Evolutionary conservation across 2,329 filamentous ascomycete genomes (phyloP).

Genomic region (Aspergillus bombycis): DNA sequence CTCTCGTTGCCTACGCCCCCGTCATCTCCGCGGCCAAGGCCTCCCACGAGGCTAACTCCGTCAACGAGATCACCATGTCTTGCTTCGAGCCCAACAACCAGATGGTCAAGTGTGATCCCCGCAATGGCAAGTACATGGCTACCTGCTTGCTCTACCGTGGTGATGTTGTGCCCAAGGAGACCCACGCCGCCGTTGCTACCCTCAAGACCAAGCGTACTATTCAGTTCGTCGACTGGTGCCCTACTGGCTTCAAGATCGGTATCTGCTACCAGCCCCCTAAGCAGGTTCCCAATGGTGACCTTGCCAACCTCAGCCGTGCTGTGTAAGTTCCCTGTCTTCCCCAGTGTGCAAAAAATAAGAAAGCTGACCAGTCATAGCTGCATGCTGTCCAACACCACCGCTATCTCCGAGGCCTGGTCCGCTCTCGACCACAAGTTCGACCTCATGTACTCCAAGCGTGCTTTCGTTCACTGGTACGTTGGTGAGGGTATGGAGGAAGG

Average conservation of each 20-base stretch:
- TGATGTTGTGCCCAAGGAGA: slow-evolving; percentile 96
- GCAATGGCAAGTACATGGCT: slow-evolving; percentile 99
- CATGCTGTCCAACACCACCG: slow-evolving; percentile 94
- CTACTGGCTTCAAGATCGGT: slow-evolving; percentile 99
- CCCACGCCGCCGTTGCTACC: slow-evolving; percentile 86
- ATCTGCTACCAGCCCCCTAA: slow-evolving; percentile 99
- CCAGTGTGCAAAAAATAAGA: slow-evolving; percentile 1
- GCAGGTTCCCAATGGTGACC: slow-evolving; percentile 93
- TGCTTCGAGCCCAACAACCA: slow-evolving; percentile 99
- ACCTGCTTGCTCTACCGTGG: slow-evolving; percentile 97
- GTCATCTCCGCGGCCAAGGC: slow-evolving; percentile 95
- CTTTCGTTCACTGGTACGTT: slow-evolving; percentile 99
- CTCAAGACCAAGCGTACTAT: slow-evolving; percentile 99
- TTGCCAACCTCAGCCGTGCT: slow-evolving; percentile 96
- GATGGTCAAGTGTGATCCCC: slow-evolving; percentile 99
- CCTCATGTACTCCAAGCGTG: slow-evolving; percentile 99
- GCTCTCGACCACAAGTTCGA: slow-evolving; percentile 98
- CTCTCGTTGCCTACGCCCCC: slow-evolving; percentile 92
- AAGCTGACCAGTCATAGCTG: slow-evolving; percentile 60
- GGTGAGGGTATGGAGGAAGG: slow-evolving; percentile 99
- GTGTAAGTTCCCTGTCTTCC: slow-evolving; percentile 69
- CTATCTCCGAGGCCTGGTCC: slow-evolving; percentile 97
- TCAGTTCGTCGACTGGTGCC: slow-evolving; percentile 99
- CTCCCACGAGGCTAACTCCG: slow-evolving; percentile 95
- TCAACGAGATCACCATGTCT: slow-evolving; percentile 97